Base-by-base conservation (phyloP, 805 yeast species). In the Grigorovia transvaalensis region DNA sequence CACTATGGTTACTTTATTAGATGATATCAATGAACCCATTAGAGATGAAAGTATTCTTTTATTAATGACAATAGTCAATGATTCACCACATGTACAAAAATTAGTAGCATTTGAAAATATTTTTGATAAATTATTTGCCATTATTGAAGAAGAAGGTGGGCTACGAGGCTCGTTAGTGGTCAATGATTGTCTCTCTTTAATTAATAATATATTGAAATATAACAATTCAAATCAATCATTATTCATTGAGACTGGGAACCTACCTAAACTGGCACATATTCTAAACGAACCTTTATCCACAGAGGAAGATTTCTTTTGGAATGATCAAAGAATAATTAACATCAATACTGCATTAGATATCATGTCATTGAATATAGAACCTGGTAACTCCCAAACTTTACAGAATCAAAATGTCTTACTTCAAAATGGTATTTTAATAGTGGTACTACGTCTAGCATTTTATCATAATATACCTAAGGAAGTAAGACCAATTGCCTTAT, bases 71-170 rank as follows among this genome's bases (percentile, higher is more conserved):
- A 74, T 93, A 2, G 95, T 82, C 12, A 82, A 83, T 58, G 84
- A 86, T 54, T 87, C 88, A 59, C 80, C 82, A 53, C 91, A 88
- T 65, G 82, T 91, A 35, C 99, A 93, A 65, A 90, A 89, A 61
- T 71, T 93, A 18, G 95, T 95, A 9, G 99, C 96, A 0, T 93
- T 93, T 63, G 97, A 93, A 64, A 90, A 88, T 58, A 84, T 95
- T 0, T 90, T 93, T 62, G 96, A 88, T 55, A 80, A 76, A 54
- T 68, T 89, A 12, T 90, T 91, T 60, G 74, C 72, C n/a, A 84
- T 93, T 13, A 81, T 91, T 23, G 82, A 80, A 15, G 85, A 81
- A 56, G 97, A 90, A 66, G 96, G 96, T 35, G 96, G 96, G 3
- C 75, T 88, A 15, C 76, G 89, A 50, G 97, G 96, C 9, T 88